These are phyloP conservation scores for Carex pumila DNA, from an alignment of 176 grass and related monocot genomes.

Conservation along the genomic window DNA sequence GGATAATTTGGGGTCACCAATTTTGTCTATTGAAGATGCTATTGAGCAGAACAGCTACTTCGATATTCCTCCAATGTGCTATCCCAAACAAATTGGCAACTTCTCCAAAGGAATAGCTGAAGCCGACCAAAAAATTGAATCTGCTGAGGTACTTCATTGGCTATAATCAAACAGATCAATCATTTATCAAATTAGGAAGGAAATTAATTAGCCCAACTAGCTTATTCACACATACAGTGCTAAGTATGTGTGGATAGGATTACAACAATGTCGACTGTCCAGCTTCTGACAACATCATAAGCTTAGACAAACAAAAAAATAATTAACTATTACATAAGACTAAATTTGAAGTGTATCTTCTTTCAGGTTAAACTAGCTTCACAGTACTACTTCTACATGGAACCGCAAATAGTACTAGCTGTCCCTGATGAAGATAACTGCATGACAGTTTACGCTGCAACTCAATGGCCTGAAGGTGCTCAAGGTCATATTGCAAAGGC, in stretches of 20 bases:
- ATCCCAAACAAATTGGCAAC: constrained; percentile 59
- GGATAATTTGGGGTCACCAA: constrained; percentile 43
- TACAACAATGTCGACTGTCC: neutral
- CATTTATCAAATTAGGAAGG: neutral
- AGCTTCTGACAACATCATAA: neutral
- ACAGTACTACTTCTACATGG: constrained; percentile 87
- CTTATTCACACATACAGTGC: neutral
- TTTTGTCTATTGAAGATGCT: constrained; percentile 62
- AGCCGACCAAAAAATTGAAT: constrained; percentile 57
- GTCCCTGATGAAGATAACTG: constrained; percentile 86
- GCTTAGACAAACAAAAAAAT: neutral
- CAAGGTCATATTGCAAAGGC: constrained; percentile 46
- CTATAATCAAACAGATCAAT: neutral
- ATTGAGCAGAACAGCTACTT: constrained; percentile 49
- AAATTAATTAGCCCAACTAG: too few relatives aligned
- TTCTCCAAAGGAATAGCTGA: constrained; percentile 56
- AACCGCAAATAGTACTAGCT: constrained; percentile 51
- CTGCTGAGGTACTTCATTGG: constrained; percentile 41
- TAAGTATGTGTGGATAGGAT: neutral
- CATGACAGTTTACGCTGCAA: constrained; percentile 47
- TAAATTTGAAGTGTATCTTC: neutral
- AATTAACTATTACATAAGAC: neutral
- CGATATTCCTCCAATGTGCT: constrained; percentile 18
- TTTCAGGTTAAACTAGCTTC: constrained; percentile 72
- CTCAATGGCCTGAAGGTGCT: constrained; percentile 34